Percentiles rank a stretch among this genome's conserved stretches.
Evolutionary conservation across 306 rosid species (phyloP).

Genomic region (Nissolia schottii): DNA sequence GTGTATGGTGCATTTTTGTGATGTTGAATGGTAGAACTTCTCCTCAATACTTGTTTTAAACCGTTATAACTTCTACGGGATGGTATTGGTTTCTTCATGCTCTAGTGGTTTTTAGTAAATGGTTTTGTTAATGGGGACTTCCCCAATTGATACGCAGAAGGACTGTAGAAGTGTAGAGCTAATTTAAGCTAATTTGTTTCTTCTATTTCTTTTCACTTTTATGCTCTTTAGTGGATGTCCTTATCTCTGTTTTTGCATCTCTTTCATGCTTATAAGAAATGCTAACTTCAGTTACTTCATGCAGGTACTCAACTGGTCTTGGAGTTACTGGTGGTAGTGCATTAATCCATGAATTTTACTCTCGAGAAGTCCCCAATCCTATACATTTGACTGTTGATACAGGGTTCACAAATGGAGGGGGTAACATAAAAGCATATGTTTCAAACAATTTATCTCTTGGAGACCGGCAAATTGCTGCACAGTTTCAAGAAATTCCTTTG

Average conservation of each 20-base stretch:
- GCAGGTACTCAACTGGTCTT: conserved; percentile 89
- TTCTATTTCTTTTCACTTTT: not conserved
- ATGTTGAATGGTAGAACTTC: not conserved
- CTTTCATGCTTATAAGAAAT: not conserved
- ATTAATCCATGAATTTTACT: conserved; percentile 87
- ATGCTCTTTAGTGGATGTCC: too few relatives aligned
- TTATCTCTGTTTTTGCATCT: not conserved
- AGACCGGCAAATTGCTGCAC: conserved; percentile 88
- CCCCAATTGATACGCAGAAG: not conserved
- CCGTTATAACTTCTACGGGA: not conserved
- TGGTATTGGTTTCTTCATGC: not conserved
- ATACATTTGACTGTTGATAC: conserved; percentile 94
- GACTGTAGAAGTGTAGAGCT: not conserved
- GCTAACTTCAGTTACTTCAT: not conserved
- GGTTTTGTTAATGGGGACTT: not conserved
- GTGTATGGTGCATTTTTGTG: not conserved
- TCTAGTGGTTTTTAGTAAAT: not conserved
- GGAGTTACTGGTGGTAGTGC: conserved; percentile 88
- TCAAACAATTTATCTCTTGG: conserved; percentile 77
- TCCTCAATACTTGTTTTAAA: not conserved
- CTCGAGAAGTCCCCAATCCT: conserved; percentile 81
- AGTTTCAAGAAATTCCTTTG: conserved; percentile 88
- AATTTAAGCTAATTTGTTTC: not conserved
- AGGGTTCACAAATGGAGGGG: conserved; percentile 62
- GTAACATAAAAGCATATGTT: conserved; percentile 66